A percentile compares a stretch with the other conserved stretches of the same genome.
phyloP scores from a whole-genome alignment of 2,329 filamentous ascomycete genomes.

The Clonostachys rhizophaga region DNA sequence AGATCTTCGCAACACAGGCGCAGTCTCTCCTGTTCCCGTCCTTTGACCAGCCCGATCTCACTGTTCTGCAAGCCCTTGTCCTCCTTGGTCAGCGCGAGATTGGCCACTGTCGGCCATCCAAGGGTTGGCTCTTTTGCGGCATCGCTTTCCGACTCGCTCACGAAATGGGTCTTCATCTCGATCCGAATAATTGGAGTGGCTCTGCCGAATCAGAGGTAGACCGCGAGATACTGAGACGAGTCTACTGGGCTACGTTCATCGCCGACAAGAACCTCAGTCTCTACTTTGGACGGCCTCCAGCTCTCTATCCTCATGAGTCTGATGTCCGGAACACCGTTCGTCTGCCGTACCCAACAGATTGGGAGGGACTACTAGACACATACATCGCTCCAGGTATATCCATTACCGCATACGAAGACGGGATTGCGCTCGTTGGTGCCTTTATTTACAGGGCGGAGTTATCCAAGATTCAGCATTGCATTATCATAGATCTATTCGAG shows the following conservation, averaged over 20 bases:
- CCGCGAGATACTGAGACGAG: slow-evolving; percentile 39
- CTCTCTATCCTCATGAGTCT: slow-evolving; percentile 41
- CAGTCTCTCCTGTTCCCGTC: slow-evolving; percentile 36
- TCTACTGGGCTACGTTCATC: slow-evolving; percentile 46
- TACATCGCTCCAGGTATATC: slow-evolving; percentile 32
- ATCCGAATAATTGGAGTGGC: slow-evolving; percentile 30
- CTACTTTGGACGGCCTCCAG: slow-evolving; percentile 45
- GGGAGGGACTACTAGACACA: slow-evolving; percentile 38
- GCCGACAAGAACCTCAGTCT: slow-evolving; percentile 45
- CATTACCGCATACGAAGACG: neutral
- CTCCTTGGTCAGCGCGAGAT: slow-evolving; percentile 41
- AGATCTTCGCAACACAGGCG: slow-evolving; percentile 37
- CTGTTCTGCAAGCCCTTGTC: slow-evolving; percentile 37
- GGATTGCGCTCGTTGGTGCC: slow-evolving; percentile 27
- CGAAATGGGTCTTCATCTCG: slow-evolving; percentile 47
- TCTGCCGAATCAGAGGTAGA: slow-evolving; percentile 14
- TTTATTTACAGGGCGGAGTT: slow-evolving; percentile 43
- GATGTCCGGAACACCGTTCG: slow-evolving; percentile 43
- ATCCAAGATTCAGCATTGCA: slow-evolving; percentile 40
- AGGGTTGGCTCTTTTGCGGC: slow-evolving; percentile 45
- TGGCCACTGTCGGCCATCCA: slow-evolving; percentile 38
- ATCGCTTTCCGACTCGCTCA: slow-evolving; percentile 46
- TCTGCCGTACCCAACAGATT: slow-evolving; percentile 42
- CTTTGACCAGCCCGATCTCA: slow-evolving; percentile 39
- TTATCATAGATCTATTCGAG: slow-evolving; percentile 46